These are phyloP conservation scores for Pulveroboletus sp. DNA, from an alignment of 1,284 basidiomycete genomes.

Conservation along the genomic window DNA sequence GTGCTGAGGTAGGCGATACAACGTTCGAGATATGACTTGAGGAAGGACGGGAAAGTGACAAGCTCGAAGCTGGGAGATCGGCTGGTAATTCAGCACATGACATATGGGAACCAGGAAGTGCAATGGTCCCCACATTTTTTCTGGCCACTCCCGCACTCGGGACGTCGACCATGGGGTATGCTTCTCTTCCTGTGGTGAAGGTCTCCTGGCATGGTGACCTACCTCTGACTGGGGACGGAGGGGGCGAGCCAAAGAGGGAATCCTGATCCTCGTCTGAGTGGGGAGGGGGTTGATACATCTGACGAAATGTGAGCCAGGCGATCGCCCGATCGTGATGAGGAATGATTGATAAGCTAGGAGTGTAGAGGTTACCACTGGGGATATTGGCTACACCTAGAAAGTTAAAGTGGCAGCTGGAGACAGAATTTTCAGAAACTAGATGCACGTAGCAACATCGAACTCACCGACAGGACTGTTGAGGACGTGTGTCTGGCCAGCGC, in stretches of 20 bases:
- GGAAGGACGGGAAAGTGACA: constrained; percentile 28
- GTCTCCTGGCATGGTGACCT: constrained; percentile 68
- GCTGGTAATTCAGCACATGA: constrained; percentile 78
- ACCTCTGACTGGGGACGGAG: constrained; percentile 70
- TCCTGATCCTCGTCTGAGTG: constrained; percentile 50
- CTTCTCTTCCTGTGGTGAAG: constrained; percentile 36
- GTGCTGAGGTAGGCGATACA: not conserved
- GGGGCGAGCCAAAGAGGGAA: constrained; percentile 80
- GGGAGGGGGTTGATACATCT: constrained; percentile 22
- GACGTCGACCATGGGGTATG: constrained; percentile 8
- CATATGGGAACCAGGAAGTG: constrained; percentile 87
- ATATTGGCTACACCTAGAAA: not conserved
- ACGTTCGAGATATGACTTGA: constrained; percentile 12
- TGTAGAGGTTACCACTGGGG: constrained; percentile 7
- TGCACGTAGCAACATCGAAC: not conserved
- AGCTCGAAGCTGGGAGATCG: constrained; percentile 60
- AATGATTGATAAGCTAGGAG: constrained; percentile 14
- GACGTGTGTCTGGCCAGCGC: not conserved
- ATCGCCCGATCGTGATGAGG: constrained; percentile 13
- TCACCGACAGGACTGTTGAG: constrained; percentile 5
- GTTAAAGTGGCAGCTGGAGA: not conserved
- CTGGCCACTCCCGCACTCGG: constrained; percentile 38
- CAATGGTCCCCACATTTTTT: constrained; percentile 93
- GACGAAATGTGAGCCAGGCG: constrained; percentile 21
- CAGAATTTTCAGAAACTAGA: not conserved